These are phyloP conservation scores for Rhynchospora pubera DNA, from an alignment of 176 grass and related monocot species.

Conservation along the genomic window DNA sequence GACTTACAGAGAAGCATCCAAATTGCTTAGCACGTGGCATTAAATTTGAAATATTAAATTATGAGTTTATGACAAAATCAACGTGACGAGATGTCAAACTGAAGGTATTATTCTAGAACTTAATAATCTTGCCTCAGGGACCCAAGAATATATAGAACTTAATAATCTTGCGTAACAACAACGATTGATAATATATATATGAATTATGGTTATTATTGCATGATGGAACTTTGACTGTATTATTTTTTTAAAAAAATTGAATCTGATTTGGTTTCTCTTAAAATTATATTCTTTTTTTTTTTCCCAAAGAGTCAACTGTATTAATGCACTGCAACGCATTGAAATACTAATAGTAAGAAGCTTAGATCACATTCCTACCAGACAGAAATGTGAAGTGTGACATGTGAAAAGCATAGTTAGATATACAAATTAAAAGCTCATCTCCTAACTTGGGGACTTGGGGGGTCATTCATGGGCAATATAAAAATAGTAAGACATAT, in stretches of 20 bases:
- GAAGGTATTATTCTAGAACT: background rate
- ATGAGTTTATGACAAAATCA: background rate
- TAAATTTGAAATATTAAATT: constrained; percentile 1
- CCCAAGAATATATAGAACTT: too few species aligned
- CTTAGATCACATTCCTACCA: background rate
- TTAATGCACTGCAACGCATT: background rate
- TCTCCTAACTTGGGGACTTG: background rate
- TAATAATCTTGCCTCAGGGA: too few species aligned
- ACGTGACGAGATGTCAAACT: background rate
- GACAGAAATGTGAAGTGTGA: background rate
- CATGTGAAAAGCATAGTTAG: background rate
- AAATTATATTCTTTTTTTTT: background rate
- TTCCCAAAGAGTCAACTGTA: background rate
- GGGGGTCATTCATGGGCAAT: background rate
- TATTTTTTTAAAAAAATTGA: background rate
- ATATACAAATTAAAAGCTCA: background rate
- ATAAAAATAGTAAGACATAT: background rate
- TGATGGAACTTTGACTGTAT: background rate
- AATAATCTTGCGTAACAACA: too few species aligned
- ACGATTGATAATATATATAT: too few species aligned
- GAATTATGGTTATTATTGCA: too few species aligned
- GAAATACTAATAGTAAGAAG: background rate
- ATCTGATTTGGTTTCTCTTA: too few species aligned
- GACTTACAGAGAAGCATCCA: background rate
- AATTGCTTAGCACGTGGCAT: background rate